Conservation (phyloP, 768 basidiomycete species). For the Cantharellus cinnabarinus region DNA sequence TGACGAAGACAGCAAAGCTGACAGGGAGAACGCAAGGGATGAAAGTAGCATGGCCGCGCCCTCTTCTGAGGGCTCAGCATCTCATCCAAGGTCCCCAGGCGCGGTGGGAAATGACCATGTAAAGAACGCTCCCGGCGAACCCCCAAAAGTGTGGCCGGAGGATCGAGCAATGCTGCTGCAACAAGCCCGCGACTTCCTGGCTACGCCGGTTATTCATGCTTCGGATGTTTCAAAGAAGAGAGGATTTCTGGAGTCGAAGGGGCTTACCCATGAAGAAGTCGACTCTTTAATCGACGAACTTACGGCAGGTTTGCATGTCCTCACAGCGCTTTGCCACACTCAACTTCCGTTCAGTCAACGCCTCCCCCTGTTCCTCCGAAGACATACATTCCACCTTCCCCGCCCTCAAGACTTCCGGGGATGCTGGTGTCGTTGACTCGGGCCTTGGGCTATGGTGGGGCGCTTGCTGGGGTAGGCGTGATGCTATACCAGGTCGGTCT, state of each 20-base stretch:
- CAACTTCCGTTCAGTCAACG: neutral
- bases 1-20: no score
- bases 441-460: constrained; percentile 3
- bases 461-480: constrained; percentile 1
- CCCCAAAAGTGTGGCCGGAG: neutral
- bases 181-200: constrained; percentile 7
- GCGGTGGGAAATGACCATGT: neutral
- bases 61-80: neutral
- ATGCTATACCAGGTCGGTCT: constrained; percentile 4
- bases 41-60: no score
- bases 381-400: constrained; percentile 3
- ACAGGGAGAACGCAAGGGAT: no score
- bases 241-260: constrained; percentile 5
- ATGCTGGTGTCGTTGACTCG: constrained; percentile 1
- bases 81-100: neutral
- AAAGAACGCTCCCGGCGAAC: neutral
- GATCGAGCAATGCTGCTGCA: neutral
- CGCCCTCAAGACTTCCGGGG: constrained; percentile 1
- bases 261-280: constrained; percentile 1
- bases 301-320: neutral
- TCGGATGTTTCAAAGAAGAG: constrained; percentile 6
- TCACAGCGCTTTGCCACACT: neutral
- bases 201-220: constrained; percentile 1
- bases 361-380: constrained; percentile 7
- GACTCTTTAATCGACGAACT: constrained; percentile 1